Percentiles rank a stretch among this genome's conserved stretches.
Evolutionary conservation across 2,329 filamentous ascomycete species (phyloP).

Genomic region (Alternaria solani): DNA sequence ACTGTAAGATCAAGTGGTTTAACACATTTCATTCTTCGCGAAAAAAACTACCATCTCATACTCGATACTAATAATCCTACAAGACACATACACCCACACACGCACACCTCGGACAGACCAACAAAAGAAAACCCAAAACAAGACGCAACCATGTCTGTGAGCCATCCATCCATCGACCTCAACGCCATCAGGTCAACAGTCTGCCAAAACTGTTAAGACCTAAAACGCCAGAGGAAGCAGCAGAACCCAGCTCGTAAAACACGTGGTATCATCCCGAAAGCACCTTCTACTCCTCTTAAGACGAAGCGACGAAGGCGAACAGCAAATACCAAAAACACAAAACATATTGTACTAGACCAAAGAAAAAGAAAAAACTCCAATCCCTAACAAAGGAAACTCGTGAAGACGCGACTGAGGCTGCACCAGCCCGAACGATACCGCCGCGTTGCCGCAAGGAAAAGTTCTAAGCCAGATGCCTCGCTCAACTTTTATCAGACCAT

Average conservation of each 20-base stretch:
- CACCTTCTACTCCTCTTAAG: conserved; percentile 13
- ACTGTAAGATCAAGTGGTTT: not conserved
- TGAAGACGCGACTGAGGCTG: conserved; percentile 6
- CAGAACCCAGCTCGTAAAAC: conserved; percentile 29
- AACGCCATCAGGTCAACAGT: conserved; percentile 27
- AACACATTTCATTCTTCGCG: conserved; percentile 18
- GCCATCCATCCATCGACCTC: conserved; percentile 23
- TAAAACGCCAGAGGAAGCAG: conserved; percentile 31
- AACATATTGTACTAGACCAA: conserved; percentile 6
- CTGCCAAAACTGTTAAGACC: conserved; percentile 21
- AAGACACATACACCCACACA: conserved; percentile 7
- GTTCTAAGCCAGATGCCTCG: conserved; percentile 9
- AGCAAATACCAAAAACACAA: conserved; percentile 17
- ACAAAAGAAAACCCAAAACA: conserved; percentile 18
- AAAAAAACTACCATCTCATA: conserved; percentile 17
- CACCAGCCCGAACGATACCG: conserved; percentile 13
- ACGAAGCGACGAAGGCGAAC: conserved; percentile 22
- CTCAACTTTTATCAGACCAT: conserved; percentile 32
- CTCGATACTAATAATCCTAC: conserved; percentile 30
- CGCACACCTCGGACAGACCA: not conserved
- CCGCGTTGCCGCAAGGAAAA: conserved; percentile 16
- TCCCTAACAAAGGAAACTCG: conserved; percentile 15
- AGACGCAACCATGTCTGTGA: conserved; percentile 18
- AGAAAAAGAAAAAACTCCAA: conserved; percentile 14
- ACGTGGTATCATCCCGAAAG: conserved; percentile 44